Percentiles rank a stretch among this genome's conserved stretches.
These are phyloP conservation scores for Mortierella hygrophila DNA, from an alignment of 192 early-diverging fungal species.

Conservation along the genomic window DNA sequence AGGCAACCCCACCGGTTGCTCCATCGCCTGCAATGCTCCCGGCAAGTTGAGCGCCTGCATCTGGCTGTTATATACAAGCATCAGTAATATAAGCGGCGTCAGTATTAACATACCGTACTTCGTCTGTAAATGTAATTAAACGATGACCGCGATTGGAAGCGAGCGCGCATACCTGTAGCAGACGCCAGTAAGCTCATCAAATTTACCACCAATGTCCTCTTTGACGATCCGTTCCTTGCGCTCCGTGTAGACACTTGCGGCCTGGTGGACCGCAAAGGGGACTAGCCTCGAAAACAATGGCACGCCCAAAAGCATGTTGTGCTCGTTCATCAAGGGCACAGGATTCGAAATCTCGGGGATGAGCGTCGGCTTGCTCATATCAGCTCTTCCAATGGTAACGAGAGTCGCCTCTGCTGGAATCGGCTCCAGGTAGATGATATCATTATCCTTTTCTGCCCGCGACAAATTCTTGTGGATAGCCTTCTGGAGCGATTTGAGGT, in stretches of 20 bases:
- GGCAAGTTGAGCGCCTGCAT: conserved; percentile 80
- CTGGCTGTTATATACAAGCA: conserved; percentile 56
- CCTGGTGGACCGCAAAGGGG: conserved; percentile 93
- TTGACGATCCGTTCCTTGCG: conserved; percentile 83
- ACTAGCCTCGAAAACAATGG: conserved; percentile 90
- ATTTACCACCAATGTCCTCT: conserved; percentile 70
- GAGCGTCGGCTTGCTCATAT: conserved; percentile 78
- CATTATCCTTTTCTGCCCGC: conserved; percentile 90
- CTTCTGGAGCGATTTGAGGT: conserved; percentile 62
- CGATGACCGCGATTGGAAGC: background rate
- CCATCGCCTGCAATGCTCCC: conserved; percentile 75
- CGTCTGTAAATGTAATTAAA: too few species aligned
- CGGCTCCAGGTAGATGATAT: conserved; percentile 88
- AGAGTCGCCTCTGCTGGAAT: conserved; percentile 76
- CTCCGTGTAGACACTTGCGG: conserved; percentile 87
- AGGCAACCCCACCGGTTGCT: conserved; percentile 84
- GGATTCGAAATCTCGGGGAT: conserved; percentile 72
- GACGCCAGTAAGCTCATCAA: conserved; percentile 78
- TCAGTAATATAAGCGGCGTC: background rate
- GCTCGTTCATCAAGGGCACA: conserved; percentile 73
- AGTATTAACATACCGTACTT: background rate
- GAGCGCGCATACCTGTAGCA: conserved; percentile 66
- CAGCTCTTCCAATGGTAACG: conserved; percentile 70
- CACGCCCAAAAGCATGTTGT: conserved; percentile 63
- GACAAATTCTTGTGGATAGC: conserved; percentile 63